These are phyloP conservation scores for Entomortierella parvispora DNA, from an alignment of 192 early-diverging fungal species.

Conservation along the genomic window DNA sequence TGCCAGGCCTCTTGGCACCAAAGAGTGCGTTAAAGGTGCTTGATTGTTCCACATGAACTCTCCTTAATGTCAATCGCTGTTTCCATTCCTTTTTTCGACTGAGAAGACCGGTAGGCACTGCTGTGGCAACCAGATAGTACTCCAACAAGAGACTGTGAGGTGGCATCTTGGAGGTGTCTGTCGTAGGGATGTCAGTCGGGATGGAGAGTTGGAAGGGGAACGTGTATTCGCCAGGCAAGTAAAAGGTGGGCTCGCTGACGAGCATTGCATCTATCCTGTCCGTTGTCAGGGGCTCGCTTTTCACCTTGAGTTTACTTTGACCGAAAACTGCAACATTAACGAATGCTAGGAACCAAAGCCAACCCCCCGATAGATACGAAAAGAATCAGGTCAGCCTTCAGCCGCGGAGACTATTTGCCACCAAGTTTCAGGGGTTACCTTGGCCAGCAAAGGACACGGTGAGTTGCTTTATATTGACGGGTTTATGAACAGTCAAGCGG, in stretches of 20 bases:
- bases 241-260: not conserved
- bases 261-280: constrained; percentile 4
- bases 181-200: constrained; percentile 9
- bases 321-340: not conserved
- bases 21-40: not conserved
- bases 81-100: constrained; percentile 9
- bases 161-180: constrained; percentile 2
- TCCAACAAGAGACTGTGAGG: not conserved
- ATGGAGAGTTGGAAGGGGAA: constrained; percentile 15
- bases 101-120: not conserved
- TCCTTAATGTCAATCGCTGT: not conserved
- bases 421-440: not conserved
- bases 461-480: constrained; percentile 16
- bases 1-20: not conserved
- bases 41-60: constrained; percentile 16
- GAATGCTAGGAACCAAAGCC: no score
- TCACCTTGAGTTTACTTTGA: not conserved
- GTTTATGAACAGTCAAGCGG: constrained; percentile 1
- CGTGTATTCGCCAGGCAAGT: constrained; percentile 11
- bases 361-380: no score
- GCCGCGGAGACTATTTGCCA: not conserved
- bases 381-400: no score
- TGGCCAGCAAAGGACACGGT: constrained; percentile 11
- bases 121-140: constrained; percentile 6
- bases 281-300: constrained; percentile 18